Evolutionary conservation across 2,329 filamentous ascomycete genomes (phyloP), one percentile per base, ranked within the genome.

Genomic region (Cordyceps sp.): DNA sequence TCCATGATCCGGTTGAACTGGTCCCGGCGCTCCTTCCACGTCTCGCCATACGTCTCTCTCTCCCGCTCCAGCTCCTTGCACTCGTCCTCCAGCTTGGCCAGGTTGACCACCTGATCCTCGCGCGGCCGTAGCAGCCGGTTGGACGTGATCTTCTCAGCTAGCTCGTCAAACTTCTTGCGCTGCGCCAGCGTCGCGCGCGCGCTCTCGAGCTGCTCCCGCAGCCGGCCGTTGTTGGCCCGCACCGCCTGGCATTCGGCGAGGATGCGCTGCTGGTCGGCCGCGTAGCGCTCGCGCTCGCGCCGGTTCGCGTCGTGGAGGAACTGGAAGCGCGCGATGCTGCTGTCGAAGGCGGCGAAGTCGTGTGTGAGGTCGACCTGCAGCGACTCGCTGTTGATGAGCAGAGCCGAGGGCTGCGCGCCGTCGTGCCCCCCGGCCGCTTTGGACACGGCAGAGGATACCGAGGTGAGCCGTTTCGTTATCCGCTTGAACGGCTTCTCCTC

Each of bases 401-500:
- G n/a, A n/a, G n/a, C n/a, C n/a, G n/a, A n/a, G n/a, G n/a, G n/a
- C n/a, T n/a, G n/a, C n/a, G n/a, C n/a, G n/a, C n/a, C n/a, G n/a
- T n/a, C n/a, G n/a, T n/a, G n/a, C n/a, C n/a, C n/a, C n/a, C n/a
- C n/a, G n/a, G n/a, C n/a, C n/a, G 39, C 43, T 24, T 41, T 38
- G 12, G 45, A 40, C 14, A 79, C 63, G 20, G 83, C 64, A 15
- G 77, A 72, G 33, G 73, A 71, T 13, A 79, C 69, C 16, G 70
- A 66, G 5, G 82, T 65, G 8, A 96, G 70, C 21, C 81, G 78
- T 56, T 85, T 85, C 16, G 81, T 82, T 37, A 94, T 74, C 37
- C 86, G 78, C 53, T 83, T 83, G 61, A 93, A 94, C 1, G 85
- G 84, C 36, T 85, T 85, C 49, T 93, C 83, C 61, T 96, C 88